Conservation (phyloP, 108 stramenopile species). For the Nannochloropsis gaditana region DNA sequence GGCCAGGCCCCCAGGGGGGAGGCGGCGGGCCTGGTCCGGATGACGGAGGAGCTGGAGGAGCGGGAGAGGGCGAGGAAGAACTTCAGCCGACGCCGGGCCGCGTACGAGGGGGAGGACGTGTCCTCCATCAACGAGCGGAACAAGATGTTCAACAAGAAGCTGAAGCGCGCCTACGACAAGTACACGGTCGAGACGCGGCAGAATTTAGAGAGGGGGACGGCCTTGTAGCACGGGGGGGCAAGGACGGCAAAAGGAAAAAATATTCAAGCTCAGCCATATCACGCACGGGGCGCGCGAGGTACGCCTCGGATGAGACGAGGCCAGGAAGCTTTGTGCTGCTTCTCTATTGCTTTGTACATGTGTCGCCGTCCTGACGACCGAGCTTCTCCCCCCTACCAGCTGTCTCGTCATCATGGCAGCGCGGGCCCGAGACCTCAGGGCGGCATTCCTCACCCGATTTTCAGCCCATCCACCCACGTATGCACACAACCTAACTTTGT, state of each 20-base stretch:
- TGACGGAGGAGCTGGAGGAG: conserved; percentile 45
- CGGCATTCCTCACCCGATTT: too few relatives aligned
- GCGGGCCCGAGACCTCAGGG: too few relatives aligned
- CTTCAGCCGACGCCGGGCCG: conserved; percentile 51
- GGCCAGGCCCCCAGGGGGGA: conserved; percentile 25
- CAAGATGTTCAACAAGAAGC: conserved; percentile 58
- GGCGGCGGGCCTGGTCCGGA: conserved; percentile 32
- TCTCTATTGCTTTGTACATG: too few relatives aligned
- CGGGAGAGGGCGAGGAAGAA: conserved; percentile 46
- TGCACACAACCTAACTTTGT: too few relatives aligned
- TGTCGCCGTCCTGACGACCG: too few relatives aligned
- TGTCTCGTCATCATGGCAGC: too few relatives aligned
- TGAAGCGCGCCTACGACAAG: conserved; percentile 58
- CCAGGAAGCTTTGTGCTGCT: too few relatives aligned
- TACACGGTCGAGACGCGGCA: conserved; percentile 61
- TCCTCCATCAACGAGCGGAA: conserved; percentile 58
- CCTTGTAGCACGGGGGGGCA: conserved; percentile 25
- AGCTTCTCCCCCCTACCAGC: too few relatives aligned
- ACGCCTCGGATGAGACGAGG: too few relatives aligned
- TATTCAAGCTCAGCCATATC: not conserved
- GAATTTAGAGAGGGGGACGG: conserved; percentile 60
- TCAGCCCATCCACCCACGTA: too few relatives aligned
- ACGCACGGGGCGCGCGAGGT: too few relatives aligned
- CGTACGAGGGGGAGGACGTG: conserved; percentile 47
- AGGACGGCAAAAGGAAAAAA: not conserved